Percentiles rank a stretch among this genome's conserved stretches.
phyloP scores from a whole-genome alignment of 345 rosid genomes.

The Moricandia moricandioides region DNA sequence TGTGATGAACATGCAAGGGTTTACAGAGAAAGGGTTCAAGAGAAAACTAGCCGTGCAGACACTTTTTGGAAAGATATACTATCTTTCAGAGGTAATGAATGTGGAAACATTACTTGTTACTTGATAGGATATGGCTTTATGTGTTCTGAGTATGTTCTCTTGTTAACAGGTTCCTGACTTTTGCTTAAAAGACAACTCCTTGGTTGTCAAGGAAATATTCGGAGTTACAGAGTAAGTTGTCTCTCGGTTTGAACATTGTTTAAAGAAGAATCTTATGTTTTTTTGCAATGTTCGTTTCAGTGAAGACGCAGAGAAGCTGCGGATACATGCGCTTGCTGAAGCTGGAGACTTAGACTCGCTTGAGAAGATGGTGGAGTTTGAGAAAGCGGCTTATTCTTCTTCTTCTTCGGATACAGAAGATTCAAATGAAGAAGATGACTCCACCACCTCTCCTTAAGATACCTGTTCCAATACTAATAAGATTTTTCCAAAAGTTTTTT shows the following conservation, averaged over 20 bases:
- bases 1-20: conserved; percentile 77
- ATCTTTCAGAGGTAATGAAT: conserved; percentile 69
- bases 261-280: too few species aligned
- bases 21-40: conserved; percentile 84
- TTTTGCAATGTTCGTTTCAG: too few species aligned
- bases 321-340: too few species aligned
- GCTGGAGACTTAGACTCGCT: too few species aligned
- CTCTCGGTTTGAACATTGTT: background rate
- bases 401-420: conserved; percentile 47
- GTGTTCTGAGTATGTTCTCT: too few species aligned
- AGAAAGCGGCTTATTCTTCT: too few species aligned
- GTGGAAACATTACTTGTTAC: background rate
- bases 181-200: conserved; percentile 71
- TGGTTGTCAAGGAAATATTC: conserved; percentile 83
- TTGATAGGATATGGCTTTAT: background rate
- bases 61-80: conserved; percentile 84
- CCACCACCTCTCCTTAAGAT: conserved; percentile 1
- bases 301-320: too few species aligned
- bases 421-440: conserved; percentile 23
- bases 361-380: too few species aligned
- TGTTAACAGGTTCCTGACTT: conserved; percentile 80
- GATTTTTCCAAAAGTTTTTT: background rate
- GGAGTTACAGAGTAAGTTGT: conserved; percentile 84
- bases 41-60: conserved; percentile 91
- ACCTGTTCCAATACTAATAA: background rate